A percentile compares a stretch with the other conserved stretches of the same genome.
Conservation (phyloP, 495 filamentous ascomycete genomes). For the Rhypophila decipiens region DNA sequence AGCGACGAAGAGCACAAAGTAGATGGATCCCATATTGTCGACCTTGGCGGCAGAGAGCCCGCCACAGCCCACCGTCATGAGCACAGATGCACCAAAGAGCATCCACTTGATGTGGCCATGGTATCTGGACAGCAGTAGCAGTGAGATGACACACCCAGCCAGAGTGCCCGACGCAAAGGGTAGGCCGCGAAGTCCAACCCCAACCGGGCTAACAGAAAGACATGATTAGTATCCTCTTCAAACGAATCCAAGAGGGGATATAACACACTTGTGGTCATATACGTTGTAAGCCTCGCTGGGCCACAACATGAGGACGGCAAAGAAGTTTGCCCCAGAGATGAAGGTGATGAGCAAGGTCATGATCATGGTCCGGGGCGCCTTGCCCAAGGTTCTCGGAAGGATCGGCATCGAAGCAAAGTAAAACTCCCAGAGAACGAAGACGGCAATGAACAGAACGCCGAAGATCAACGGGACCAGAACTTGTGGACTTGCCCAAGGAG, state of each 20-base stretch:
- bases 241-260: not conserved
- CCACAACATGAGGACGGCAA: constrained; percentile 68
- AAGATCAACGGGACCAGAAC: constrained; percentile 51
- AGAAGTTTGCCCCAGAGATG: constrained; percentile 70
- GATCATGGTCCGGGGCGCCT: constrained; percentile 55
- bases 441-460: constrained; percentile 49
- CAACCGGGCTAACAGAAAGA: constrained; percentile 38
- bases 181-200: constrained; percentile 60
- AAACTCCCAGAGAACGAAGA: constrained; percentile 58
- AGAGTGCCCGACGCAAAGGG: constrained; percentile 61
- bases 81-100: constrained; percentile 52
- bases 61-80: constrained; percentile 70
- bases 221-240: not conserved
- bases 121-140: constrained; percentile 54
- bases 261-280: constrained; percentile 54
- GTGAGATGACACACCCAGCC: constrained; percentile 54
- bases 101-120: constrained; percentile 58
- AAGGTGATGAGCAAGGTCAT: constrained; percentile 66
- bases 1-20: constrained; percentile 56
- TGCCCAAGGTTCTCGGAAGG: constrained; percentile 56
- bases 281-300: constrained; percentile 69
- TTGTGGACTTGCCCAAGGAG: constrained; percentile 29
- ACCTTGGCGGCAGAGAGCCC: constrained; percentile 48
- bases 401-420: constrained; percentile 59
- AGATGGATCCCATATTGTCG: constrained; percentile 57